Evolutionary conservation across 352 stramenopile species (phyloP).

Genomic region (Globisporangium nodosum): DNA sequence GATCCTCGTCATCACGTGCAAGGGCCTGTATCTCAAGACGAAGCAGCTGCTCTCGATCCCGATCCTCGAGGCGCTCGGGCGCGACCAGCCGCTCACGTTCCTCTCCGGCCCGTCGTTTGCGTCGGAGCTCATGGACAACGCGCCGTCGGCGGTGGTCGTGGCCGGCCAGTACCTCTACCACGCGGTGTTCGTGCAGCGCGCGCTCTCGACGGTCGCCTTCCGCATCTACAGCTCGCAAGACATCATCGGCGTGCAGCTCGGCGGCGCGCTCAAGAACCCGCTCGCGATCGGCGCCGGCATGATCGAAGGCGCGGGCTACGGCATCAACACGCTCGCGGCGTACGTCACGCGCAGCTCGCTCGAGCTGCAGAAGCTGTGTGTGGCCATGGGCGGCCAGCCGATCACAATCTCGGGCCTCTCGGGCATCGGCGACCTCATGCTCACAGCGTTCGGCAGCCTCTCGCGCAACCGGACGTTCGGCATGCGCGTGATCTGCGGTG

Average conservation of each 20-base stretch:
- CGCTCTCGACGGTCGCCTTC: conserved; percentile 89
- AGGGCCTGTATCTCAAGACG: conserved; percentile 94
- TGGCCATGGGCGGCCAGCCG: conserved; percentile 91
- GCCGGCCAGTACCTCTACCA: conserved; percentile 91
- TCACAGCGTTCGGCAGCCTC: conserved; percentile 95
- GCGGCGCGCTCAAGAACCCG: conserved; percentile 97
- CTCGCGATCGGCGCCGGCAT: conserved; percentile 96
- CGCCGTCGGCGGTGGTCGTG: conserved; percentile 94
- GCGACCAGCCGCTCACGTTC: conserved; percentile 94
- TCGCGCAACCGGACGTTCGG: conserved; percentile 95
- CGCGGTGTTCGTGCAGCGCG: conserved; percentile 78
- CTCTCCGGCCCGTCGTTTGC: conserved; percentile 95
- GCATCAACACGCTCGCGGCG: conserved; percentile 93
- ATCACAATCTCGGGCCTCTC: conserved; percentile 94
- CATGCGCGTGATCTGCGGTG: conserved; percentile 89
- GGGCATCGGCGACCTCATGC: conserved; percentile 92
- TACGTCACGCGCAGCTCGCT: conserved; percentile 94
- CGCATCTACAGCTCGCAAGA: conserved; percentile 92
- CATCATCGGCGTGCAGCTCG: conserved; percentile 95
- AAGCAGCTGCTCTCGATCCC: conserved; percentile 95
- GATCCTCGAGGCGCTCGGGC: conserved; percentile 87
- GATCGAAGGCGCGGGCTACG: conserved; percentile 95
- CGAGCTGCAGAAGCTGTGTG: conserved; percentile 94
- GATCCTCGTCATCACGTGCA: conserved; percentile 92
- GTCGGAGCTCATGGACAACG: conserved; percentile 93